Percentiles rank a stretch among this genome's conserved stretches.
Evolutionary conservation across 768 basidiomycete genomes (phyloP).

Genomic region (Russula earlei): DNA sequence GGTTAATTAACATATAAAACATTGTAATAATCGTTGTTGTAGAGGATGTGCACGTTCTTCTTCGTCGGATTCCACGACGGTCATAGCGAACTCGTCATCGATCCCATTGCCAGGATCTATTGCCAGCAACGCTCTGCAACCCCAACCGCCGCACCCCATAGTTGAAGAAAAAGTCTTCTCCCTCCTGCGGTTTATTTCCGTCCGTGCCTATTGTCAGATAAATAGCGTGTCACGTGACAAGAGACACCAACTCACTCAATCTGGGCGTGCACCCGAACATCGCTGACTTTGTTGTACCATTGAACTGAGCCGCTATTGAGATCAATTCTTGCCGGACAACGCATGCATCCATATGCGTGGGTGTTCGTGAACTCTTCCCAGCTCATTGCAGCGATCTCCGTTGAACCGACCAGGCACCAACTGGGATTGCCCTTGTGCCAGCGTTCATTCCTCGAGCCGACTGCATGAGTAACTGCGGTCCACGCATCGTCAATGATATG

Average conservation of each 20-base stretch:
- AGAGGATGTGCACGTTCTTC: background rate
- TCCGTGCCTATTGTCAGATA: background rate
- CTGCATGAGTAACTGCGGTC: background rate
- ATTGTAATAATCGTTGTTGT: too few species aligned
- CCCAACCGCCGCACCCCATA: background rate
- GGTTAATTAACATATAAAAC: background rate
- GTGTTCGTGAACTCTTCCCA: background rate
- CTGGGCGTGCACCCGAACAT: background rate
- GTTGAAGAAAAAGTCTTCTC: conserved; percentile 1
- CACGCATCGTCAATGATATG: background rate
- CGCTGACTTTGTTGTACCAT: background rate
- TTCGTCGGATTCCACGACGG: too few species aligned
- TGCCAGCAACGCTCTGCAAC: background rate
- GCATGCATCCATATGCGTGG: conserved; percentile 2
- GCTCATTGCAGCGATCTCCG: background rate
- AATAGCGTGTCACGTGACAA: background rate
- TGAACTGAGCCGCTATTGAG: background rate
- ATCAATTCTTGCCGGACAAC: background rate
- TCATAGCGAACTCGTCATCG: background rate
- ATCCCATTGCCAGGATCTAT: too few species aligned
- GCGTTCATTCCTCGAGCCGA: background rate
- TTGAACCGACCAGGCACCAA: background rate
- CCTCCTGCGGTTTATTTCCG: background rate
- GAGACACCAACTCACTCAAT: background rate
- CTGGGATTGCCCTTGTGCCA: background rate